A percentile compares a stretch with the other conserved stretches of the same genome.
Conservation (phyloP, 2,329 filamentous ascomycete genomes). For the Diatrype stigma region DNA sequence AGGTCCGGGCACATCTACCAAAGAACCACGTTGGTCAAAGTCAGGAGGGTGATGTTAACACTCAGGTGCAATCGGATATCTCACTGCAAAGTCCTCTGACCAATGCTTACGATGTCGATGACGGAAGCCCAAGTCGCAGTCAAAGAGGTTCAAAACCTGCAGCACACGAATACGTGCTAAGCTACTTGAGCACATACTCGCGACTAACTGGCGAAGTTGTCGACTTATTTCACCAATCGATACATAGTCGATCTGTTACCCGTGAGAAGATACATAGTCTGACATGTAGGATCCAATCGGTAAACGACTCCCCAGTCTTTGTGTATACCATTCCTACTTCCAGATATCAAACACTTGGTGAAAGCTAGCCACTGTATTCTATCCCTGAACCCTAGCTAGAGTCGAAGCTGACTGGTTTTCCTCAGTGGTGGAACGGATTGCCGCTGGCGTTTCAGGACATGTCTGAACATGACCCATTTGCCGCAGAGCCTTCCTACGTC, state of each 20-base stretch:
- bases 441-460: constrained; percentile 4
- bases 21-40: not conserved
- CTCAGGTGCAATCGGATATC: not conserved
- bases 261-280: constrained; percentile 5
- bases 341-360: not conserved
- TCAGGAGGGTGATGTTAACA: not conserved
- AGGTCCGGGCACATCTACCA: constrained; percentile 4
- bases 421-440: constrained; percentile 9
- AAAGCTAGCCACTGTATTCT: not conserved
- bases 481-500: not conserved
- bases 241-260: constrained; percentile 4
- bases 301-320: not conserved
- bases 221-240: constrained; percentile 7
- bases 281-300: constrained; percentile 3
- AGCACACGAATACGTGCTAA: constrained; percentile 1
- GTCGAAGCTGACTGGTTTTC: not conserved
- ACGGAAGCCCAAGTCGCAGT: not conserved
- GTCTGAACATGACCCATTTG: not conserved
- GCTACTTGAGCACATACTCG: constrained; percentile 4
- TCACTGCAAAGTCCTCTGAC: not conserved
- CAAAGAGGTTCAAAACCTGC: not conserved
- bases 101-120: not conserved
- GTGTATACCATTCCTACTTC: not conserved
- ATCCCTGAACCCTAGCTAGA: not conserved
- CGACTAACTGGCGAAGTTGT: constrained; percentile 5